Evolutionary conservation across 2,329 filamentous ascomycete species (phyloP), one percentile per base, ranked within the genome.

Genomic region (Colletotrichum lupini): DNA sequence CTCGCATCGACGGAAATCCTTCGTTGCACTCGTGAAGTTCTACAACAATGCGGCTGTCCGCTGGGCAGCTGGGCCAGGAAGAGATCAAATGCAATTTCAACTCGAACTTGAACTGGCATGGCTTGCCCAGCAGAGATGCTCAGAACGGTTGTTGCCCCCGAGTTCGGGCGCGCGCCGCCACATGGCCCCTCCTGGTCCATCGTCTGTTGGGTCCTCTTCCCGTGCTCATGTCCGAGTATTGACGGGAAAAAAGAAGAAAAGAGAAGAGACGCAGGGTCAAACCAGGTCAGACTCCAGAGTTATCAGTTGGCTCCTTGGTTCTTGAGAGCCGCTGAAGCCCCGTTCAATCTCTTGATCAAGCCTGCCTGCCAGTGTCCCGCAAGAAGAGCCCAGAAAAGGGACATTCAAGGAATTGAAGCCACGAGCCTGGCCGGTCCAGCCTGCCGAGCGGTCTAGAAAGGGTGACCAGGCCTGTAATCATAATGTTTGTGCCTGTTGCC

Each of bases 11-110:
- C 5, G 24, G 22, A 63, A 63, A 32, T 35, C 26, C 32, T 64
- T 64, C 49, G 14, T 37, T 56, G 26, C 14, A 56, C 35, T 37
- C 53, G 56, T 22, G 30, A 4, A 42, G 37, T 42, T 42, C 14
- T 42, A 42, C 37, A 12, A 19, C 4, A 49, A 30, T 49, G 24
- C 22, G 24, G 11, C n/a, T 12, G 59, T 16, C 12, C 55, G 32
- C 56, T 49, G 67, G 55, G 35, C 16, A 49, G 26, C 28, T 49
- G 67, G 55, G 49, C 49, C 66, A 59, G 26, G 59, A 65, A 24
- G 28, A 26, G 30, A 62, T 52, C 59, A 73, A 71, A 46, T 61
- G 56, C 53, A 42, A 64, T 64, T 49, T 35, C 30, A 49, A 22
- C 16, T 49, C 7, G 8, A 7, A 49, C 16, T 49, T 22, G 42